Base-by-base conservation (phyloP, 2,329 filamentous ascomycete species). In the Calonectria pauciramosa region DNA sequence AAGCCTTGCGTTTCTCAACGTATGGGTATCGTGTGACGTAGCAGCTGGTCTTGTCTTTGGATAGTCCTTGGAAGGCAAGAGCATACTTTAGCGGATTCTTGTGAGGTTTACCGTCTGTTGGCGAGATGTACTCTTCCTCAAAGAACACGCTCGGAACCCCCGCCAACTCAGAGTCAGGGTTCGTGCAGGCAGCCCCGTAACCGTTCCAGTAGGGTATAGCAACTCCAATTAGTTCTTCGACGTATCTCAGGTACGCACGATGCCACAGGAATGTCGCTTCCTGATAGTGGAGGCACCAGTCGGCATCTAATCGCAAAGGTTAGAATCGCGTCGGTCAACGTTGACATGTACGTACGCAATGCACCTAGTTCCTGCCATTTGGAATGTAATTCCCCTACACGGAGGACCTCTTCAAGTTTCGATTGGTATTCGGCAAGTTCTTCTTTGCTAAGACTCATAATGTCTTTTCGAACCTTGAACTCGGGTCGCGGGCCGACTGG, bases 281-380 rank as follows among this genome's bases (percentile, higher is more conserved):
- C 34, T 74, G 68, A 20, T 74, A 74, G 30, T 74, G 72, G 16
- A 74, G 47, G 28, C 72, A 74, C 72, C 68, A 74, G 34, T 74
- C 51, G 20, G 72, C 68, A 26, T 74, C 71, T 73, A 13, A 2
- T 9, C 3, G 16, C 20, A 8, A 7, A 34, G 52, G 56, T 60
- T n/a, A 60, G 56, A 34, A 60, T 30, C 44, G 18, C 6, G 16
- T n/a, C 4, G 23, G n/a, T 18, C 38, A 14, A 9, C 11, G 13
- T 6, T 13, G 16, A 30, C 36, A 34, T 32, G 4, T n/a, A 73
- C 71, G 41, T 51, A 73, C 65, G 72, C 5, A 74, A 13, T n/a
- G 41, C 14, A 11, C 72, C 68, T 16, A 74, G 41, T 7, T 71
- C 68, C 26, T 74, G 72, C 68, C 72, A 74, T 36, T 49, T 66